These are phyloP conservation scores for Mucor ambiguus DNA, from an alignment of 371 early-diverging fungal genomes.

Conservation along the genomic window DNA sequence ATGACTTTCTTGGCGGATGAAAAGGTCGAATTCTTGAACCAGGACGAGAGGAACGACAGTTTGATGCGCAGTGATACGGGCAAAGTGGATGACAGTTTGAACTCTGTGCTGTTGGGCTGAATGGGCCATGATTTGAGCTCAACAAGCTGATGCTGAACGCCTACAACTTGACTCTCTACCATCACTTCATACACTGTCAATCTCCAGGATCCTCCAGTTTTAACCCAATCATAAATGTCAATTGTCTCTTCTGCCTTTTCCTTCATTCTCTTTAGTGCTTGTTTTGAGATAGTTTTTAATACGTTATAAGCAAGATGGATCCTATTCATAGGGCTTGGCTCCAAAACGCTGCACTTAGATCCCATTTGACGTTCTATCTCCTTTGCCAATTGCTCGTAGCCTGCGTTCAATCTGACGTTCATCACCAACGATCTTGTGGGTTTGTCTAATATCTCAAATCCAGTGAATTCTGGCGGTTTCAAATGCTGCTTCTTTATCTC, in stretches of 20 bases:
- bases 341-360: constrained; percentile 17
- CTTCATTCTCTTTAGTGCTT: constrained; percentile 25
- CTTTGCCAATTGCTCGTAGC: constrained; percentile 19
- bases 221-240: constrained; percentile 34
- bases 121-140: constrained; percentile 30
- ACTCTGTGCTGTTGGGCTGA: constrained; percentile 10
- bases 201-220: constrained; percentile 34
- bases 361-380: constrained; percentile 21
- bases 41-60: constrained; percentile 23
- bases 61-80: constrained; percentile 35
- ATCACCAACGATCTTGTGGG: constrained; percentile 32
- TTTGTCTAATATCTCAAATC: constrained; percentile 30
- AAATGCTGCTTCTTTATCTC: constrained; percentile 16
- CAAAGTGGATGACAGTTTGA: constrained; percentile 12
- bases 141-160: constrained; percentile 33
- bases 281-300: constrained; percentile 24
- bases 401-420: constrained; percentile 18
- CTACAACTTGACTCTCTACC: constrained; percentile 36
- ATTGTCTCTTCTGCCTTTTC: constrained; percentile 30
- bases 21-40: constrained; percentile 26
- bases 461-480: constrained; percentile 27
- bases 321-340: constrained; percentile 27
- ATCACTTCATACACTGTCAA: constrained; percentile 35
- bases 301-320: constrained; percentile 37
- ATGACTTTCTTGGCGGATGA: constrained; percentile 9